Conservation (phyloP, 2,329 filamentous ascomycete species). For the Stachybotrys echinatus region DNA sequence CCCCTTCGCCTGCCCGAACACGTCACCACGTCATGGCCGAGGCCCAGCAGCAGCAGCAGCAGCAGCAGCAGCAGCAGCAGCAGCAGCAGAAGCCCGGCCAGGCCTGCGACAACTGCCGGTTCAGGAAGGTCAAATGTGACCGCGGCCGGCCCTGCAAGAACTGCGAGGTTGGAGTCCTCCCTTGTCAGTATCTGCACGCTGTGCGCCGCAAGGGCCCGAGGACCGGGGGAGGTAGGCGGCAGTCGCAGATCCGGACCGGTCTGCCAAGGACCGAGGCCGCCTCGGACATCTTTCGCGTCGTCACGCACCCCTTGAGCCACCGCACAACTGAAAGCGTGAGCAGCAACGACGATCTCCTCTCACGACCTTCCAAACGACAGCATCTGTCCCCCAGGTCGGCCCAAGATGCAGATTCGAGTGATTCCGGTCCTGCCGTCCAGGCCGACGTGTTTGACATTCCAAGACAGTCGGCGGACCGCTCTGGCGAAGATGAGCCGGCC, state of each 20-base stretch:
- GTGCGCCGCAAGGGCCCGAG: slow-evolving; percentile 22
- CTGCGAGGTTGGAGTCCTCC: slow-evolving; percentile 18
- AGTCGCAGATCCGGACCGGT: slow-evolving; percentile 20
- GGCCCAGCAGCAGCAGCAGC: background rate
- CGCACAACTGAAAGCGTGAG: background rate
- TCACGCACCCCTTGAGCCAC: slow-evolving; percentile 7
- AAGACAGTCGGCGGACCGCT: background rate
- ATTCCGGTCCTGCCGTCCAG: background rate
- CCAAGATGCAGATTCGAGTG: background rate
- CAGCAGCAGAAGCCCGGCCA: too few relatives aligned
- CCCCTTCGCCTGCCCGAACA: background rate
- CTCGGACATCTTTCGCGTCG: slow-evolving; percentile 12
- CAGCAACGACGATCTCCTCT: background rate
- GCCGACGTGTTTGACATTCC: background rate
- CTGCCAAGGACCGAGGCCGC: slow-evolving; percentile 7
- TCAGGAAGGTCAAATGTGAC: slow-evolving; percentile 27
- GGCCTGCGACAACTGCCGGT: slow-evolving; percentile 23
- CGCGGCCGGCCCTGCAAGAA: slow-evolving; percentile 21
- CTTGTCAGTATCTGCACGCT: slow-evolving; percentile 22
- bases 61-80: too few relatives aligned
- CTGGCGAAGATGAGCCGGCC: background rate
- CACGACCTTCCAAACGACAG: too few relatives aligned
- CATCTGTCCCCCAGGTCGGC: too few relatives aligned
- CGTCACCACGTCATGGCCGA: background rate
- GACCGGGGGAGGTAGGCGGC: slow-evolving; percentile 19